Evolutionary conservation across 2,329 filamentous ascomycete genomes (phyloP).

Genomic region (Fusarium heterosporum): DNA sequence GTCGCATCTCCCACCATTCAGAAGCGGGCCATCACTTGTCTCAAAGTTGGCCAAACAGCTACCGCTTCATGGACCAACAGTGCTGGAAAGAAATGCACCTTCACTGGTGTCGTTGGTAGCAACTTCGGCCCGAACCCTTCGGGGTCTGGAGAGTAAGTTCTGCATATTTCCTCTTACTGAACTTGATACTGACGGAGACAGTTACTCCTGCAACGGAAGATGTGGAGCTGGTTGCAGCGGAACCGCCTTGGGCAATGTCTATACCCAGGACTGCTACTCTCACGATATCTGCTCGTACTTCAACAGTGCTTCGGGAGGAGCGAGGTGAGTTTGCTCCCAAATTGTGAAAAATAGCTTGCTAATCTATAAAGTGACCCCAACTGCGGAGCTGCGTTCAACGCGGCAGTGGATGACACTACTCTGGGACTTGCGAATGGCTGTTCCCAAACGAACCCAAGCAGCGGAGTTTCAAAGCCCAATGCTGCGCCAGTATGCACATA

Average conservation of each 20-base stretch:
- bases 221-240: slow-evolving; percentile 61
- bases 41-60: slow-evolving; percentile 49
- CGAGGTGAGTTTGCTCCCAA: slow-evolving; percentile 49
- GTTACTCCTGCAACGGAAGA: slow-evolving; percentile 62
- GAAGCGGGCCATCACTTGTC: slow-evolving; percentile 40
- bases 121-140: slow-evolving; percentile 59
- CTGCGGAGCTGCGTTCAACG: slow-evolving; percentile 58
- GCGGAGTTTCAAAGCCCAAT: slow-evolving; percentile 44
- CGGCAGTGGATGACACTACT: slow-evolving; percentile 58
- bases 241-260: slow-evolving; percentile 58
- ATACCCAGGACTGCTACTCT: slow-evolving; percentile 63
- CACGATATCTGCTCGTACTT: slow-evolving; percentile 65
- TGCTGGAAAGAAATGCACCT: slow-evolving; percentile 57
- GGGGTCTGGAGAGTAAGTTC: slow-evolving; percentile 57
- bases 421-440: slow-evolving; percentile 53
- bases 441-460: slow-evolving; percentile 51
- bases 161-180: rapidly evolving
- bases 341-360: neutral
- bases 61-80: slow-evolving; percentile 61
- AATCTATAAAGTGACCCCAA: slow-evolving; percentile 56
- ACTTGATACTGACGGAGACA: slow-evolving; percentile 32
- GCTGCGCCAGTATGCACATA: slow-evolving; percentile 45
- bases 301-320: slow-evolving; percentile 59
- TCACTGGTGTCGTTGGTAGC: slow-evolving; percentile 58
- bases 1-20: slow-evolving; percentile 26